Percentiles rank a stretch among this genome's conserved stretches.
Evolutionary conservation across 176 grass and related monocot genomes (phyloP).

Genomic region (Oryza australiensis): DNA sequence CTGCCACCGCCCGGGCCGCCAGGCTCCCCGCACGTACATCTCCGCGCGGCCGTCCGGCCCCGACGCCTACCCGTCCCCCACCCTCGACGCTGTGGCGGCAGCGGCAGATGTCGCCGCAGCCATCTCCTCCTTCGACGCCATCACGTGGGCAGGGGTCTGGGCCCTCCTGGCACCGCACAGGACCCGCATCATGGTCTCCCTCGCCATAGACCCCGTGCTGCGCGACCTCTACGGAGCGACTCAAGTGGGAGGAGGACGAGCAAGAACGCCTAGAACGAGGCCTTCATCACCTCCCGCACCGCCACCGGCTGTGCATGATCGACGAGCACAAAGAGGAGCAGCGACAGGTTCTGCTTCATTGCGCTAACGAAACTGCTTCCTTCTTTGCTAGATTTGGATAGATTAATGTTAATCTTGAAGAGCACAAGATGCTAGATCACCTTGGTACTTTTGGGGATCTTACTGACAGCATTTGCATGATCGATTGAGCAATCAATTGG

Average conservation of each 20-base stretch:
- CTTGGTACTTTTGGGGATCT: neutral
- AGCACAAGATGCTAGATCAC: neutral
- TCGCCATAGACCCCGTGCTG: no score
- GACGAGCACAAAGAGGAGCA: no score
- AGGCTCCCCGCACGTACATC: conserved; percentile 50
- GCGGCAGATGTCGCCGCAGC: conserved; percentile 40
- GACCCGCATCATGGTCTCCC: conserved; percentile 54
- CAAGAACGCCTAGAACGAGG: no score
- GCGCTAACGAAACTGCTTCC: neutral
- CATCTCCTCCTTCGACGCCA: conserved; percentile 39
- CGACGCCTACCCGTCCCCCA: conserved; percentile 46
- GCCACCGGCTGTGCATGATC: no score
- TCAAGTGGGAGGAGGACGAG: no score
- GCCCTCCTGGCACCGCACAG: conserved; percentile 58
- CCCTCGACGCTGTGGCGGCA: conserved; percentile 31
- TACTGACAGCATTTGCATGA: neutral
- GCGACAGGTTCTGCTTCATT: no score
- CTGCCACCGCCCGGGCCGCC: neutral
- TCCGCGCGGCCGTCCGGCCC: conserved; percentile 71
- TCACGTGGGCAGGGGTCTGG: conserved; percentile 78
- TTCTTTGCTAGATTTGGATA: neutral
- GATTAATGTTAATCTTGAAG: no score
- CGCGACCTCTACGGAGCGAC: no score
- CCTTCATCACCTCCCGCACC: no score
- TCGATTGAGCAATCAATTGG: neutral